These are phyloP conservation scores for Pichia gijzeniarum DNA, from an alignment of 805 yeast genomes.

Conservation along the genomic window DNA sequence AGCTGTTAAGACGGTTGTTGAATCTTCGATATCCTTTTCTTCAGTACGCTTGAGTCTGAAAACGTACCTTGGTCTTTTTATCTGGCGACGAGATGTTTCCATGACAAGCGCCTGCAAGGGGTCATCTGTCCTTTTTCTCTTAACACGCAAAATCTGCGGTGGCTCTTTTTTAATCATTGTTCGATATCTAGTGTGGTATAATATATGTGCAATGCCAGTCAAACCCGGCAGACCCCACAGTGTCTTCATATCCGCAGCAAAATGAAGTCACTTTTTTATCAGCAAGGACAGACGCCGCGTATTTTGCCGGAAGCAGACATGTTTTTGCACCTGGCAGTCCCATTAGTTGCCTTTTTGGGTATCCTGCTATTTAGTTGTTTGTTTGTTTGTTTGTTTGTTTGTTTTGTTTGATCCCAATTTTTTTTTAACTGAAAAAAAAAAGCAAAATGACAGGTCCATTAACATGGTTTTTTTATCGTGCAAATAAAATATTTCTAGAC, in stretches of 20 bases:
- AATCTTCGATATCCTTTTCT: conserved; percentile 23
- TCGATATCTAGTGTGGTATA: background rate
- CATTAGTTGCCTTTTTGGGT: conserved; percentile 1
- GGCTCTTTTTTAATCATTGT: conserved; percentile 14
- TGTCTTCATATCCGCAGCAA: no score
- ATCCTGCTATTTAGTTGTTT: background rate
- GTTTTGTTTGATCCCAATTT: no score
- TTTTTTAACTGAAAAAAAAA: no score
- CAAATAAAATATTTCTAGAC: conserved; percentile 24
- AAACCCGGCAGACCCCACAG: no score
- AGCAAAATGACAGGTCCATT: conserved; percentile 32
- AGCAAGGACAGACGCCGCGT: no score
- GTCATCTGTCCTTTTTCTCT: conserved; percentile 80
- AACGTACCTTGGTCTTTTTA: conserved; percentile 27
- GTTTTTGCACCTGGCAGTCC: background rate
- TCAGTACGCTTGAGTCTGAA: conserved; percentile 47
- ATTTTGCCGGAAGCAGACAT: background rate
- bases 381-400: background rate
- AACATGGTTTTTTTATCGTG: conserved; percentile 19
- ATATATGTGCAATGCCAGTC: background rate
- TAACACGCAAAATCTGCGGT: conserved; percentile 74
- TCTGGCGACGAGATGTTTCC: conserved; percentile 30
- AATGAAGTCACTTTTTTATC: no score
- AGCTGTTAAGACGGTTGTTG: conserved; percentile 19
- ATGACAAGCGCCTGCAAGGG: conserved; percentile 74